Percentiles rank a stretch among this genome's conserved stretches.
phyloP scores from a whole-genome alignment of 2,329 filamentous ascomycete genomes.

The Acrocalymma vagum region DNA sequence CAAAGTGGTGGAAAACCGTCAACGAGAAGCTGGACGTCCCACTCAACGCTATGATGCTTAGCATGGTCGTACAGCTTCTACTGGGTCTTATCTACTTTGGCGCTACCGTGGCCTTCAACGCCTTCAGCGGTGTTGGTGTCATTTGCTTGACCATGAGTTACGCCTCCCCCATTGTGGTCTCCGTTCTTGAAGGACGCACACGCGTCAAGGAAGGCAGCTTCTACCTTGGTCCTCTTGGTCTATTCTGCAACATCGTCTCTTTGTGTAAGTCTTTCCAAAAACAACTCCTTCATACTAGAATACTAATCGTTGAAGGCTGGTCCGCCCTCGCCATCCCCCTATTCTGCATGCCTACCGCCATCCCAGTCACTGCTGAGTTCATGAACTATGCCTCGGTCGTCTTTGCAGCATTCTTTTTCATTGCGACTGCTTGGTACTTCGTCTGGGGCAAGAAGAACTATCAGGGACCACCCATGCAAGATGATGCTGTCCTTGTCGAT shows the following conservation, averaged over 20 bases:
- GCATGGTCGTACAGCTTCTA: slow-evolving; percentile 69
- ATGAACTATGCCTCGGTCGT: slow-evolving; percentile 82
- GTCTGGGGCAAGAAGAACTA: slow-evolving; percentile 76
- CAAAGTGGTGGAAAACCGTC: slow-evolving; percentile 67
- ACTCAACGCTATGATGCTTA: slow-evolving; percentile 76
- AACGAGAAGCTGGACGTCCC: slow-evolving; percentile 71
- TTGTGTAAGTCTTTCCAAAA: slow-evolving; percentile 61
- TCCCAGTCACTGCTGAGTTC: slow-evolving; percentile 66
- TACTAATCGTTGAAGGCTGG: slow-evolving; percentile 63
- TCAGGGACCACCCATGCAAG: slow-evolving; percentile 62
- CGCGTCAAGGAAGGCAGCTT: slow-evolving; percentile 67
- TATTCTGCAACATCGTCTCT: slow-evolving; percentile 70
- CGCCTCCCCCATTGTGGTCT: slow-evolving; percentile 72
- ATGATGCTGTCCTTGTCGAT: slow-evolving; percentile 40
- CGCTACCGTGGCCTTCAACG: slow-evolving; percentile 74
- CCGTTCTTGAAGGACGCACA: slow-evolving; percentile 66
- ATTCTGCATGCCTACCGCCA: slow-evolving; percentile 74
- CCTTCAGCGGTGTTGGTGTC: slow-evolving; percentile 75
- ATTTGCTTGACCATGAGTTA: slow-evolving; percentile 76
- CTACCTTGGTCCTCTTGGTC: slow-evolving; percentile 69
- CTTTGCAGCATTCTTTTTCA: slow-evolving; percentile 70
- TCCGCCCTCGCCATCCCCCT: slow-evolving; percentile 73
- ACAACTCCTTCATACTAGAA: slow-evolving; percentile 12
- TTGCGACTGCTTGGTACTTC: slow-evolving; percentile 73
- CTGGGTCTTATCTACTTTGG: slow-evolving; percentile 76